Evolutionary conservation across 2,329 filamentous ascomycete species (phyloP).

Genomic region (Cladorrhinum sp.): DNA sequence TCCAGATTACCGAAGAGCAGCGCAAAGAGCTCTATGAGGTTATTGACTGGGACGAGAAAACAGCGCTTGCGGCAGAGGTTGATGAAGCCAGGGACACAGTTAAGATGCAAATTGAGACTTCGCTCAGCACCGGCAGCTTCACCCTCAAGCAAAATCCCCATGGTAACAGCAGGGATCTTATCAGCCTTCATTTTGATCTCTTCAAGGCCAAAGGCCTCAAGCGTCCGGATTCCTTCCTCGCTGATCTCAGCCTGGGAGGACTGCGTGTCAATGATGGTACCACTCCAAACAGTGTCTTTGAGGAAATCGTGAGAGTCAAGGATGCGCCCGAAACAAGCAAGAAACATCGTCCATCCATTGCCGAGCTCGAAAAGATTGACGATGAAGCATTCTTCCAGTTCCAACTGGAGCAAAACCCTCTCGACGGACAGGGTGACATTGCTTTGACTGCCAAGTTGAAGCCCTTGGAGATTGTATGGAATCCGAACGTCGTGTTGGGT

Average conservation of each 20-base stretch:
- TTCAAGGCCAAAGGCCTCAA: conserved; percentile 90
- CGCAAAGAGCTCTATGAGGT: conserved; percentile 94
- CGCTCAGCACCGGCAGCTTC: conserved; percentile 93
- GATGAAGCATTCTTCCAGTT: conserved; percentile 86
- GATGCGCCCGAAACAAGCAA: conserved; percentile 61
- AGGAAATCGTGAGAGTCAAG: conserved; percentile 94
- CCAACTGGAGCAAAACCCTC: conserved; percentile 89
- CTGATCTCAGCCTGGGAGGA: conserved; percentile 86
- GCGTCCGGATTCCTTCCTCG: conserved; percentile 83
- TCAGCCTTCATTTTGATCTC: conserved; percentile 89
- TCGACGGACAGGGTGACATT: conserved; percentile 88
- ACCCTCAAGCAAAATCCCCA: conserved; percentile 85
- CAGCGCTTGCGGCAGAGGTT: conserved; percentile 79
- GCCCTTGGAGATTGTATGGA: conserved; percentile 96
- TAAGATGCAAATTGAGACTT: conserved; percentile 89
- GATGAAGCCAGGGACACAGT: conserved; percentile 88
- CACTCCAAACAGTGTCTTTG: conserved; percentile 83
- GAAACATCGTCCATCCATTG: conserved; percentile 49
- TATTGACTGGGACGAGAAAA: conserved; percentile 98
- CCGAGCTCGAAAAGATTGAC: conserved; percentile 46
- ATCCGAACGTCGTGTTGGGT: conserved; percentile 87
- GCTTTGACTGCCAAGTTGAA: conserved; percentile 88
- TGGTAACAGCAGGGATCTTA: conserved; percentile 71
- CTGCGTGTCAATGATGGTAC: conserved; percentile 95
- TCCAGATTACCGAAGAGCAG: conserved; percentile 90